Percentiles rank a stretch among this genome's conserved stretches.
Evolutionary conservation across 306 rosid genomes (phyloP).

Genomic region (Albizia julibrissin): DNA sequence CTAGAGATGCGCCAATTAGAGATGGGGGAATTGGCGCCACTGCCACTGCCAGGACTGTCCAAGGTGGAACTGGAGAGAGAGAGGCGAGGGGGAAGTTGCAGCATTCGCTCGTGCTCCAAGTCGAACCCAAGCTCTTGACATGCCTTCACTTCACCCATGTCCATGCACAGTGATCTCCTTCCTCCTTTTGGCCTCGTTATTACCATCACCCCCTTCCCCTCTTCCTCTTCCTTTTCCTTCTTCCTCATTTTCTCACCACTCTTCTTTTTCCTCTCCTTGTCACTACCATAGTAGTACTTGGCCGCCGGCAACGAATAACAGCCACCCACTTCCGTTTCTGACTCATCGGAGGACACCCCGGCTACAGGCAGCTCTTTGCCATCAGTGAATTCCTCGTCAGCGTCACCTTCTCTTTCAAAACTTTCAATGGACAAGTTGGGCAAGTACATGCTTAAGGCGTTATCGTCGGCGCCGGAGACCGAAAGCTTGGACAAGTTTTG

Average conservation of each 20-base stretch:
- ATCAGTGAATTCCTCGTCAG: conserved; percentile 51
- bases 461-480: conserved; percentile 40
- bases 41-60: conserved; percentile 64
- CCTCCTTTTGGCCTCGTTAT: conserved; percentile 86
- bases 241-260: background rate
- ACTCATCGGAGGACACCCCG: conserved; percentile 43
- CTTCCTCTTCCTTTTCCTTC: conserved; percentile 17
- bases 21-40: conserved; percentile 76
- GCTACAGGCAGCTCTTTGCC: conserved; percentile 20
- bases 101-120: conserved; percentile 57
- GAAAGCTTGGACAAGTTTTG: conserved; percentile 69
- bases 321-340: conserved; percentile 51
- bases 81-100: conserved; percentile 47
- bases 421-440: conserved; percentile 60
- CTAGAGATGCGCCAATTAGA: conserved; percentile 73
- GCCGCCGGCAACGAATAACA: conserved; percentile 67
- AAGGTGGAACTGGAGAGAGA: conserved; percentile 46
- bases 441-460: conserved; percentile 38
- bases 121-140: conserved; percentile 90
- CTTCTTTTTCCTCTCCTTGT: conserved; percentile 45
- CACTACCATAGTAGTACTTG: conserved; percentile 61
- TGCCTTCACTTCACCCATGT: conserved; percentile 85
- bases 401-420: conserved; percentile 55
- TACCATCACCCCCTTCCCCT: conserved; percentile 50
- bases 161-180: conserved; percentile 67